Base-by-base conservation (phyloP, 2,329 filamentous ascomycete genomes). In the Ceratocystis colombiana region DNA sequence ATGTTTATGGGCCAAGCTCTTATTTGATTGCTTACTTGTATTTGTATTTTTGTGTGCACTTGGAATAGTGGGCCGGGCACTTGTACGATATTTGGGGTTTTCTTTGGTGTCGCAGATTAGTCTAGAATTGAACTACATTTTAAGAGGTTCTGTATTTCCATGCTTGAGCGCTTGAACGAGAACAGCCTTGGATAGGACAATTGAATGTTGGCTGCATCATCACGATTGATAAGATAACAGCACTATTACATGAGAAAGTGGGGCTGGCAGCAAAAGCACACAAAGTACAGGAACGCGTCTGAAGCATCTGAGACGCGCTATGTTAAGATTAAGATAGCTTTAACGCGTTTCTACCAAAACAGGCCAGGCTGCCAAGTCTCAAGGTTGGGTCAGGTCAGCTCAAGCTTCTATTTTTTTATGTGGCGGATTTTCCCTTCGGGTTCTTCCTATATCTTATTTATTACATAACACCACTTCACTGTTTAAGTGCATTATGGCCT, bases 1-100 rank as follows among this genome's bases (percentile, higher is more conserved):
- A 92, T 92, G 88, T 91, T 86, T 73, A 88, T 85, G 78, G 88
- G 88, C 62, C 86, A 90, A 74, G 88, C 88, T 50, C 77, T 92
- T 72, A 88, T 91, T 67, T 90, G 81, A 71, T 30, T 22, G 22
- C 2, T 12, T 59, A 30, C 5, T 59, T 46, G 61, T 53, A 25
- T 50, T 50, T 50, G 48, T 50, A 20, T 20, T 25, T 50, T 8
- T 25, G 17, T 25, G 3, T 53, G 20, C n/a, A 41, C 22, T 48
- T 62, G 30, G 15, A 15, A n/a, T 46, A 6, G 41, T 4, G 12
- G 30, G 33, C 30, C n/a, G 30, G 15, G 15, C 37, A 10, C 28
- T 63, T 50, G 55, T 59, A 59, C 55, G 55, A 59, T 59, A 61
- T 62, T 61, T 22, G 3, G 12, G 15, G 3, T 20, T 37, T 59